Percentiles rank a stretch among this genome's conserved stretches.
phyloP scores from a whole-genome alignment of 2,329 filamentous ascomycete species.

The Aureobasidium sp. region DNA sequence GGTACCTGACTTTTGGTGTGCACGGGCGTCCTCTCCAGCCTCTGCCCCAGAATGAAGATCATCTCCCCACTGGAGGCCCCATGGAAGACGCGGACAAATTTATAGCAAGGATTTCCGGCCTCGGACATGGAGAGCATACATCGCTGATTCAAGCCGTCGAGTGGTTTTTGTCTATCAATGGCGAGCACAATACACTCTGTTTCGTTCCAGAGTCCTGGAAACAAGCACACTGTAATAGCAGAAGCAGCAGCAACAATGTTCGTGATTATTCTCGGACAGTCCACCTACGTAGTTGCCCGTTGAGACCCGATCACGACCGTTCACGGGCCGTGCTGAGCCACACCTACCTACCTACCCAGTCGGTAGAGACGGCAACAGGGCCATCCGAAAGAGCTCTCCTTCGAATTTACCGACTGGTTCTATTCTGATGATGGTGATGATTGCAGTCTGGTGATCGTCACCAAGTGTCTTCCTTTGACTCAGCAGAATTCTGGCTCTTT shows the following conservation, averaged over 20 bases:
- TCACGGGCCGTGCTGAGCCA: not conserved
- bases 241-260: not conserved
- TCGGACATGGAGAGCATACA: not conserved
- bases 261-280: not conserved
- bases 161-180: not conserved
- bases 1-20: slow-evolving; percentile 1
- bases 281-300: slow-evolving; percentile 8
- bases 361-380: not conserved
- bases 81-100: slow-evolving; percentile 1
- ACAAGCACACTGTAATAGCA: not conserved
- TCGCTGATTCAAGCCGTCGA: not conserved
- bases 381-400: not conserved
- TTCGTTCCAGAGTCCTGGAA: not conserved
- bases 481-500: not conserved
- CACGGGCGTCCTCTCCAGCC: not conserved
- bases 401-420: not conserved
- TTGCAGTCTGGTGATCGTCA: not conserved
- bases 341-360: not conserved
- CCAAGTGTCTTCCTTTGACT: not conserved
- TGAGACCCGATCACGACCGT: slow-evolving; percentile 1
- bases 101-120: not conserved
- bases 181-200: not conserved
- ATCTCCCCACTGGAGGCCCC: slow-evolving; percentile 10
- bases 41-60: slow-evolving; percentile 8
- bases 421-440: not conserved